These are phyloP conservation scores for Pachysolen tannophilus DNA, from an alignment of 805 yeast species.

Conservation along the genomic window DNA sequence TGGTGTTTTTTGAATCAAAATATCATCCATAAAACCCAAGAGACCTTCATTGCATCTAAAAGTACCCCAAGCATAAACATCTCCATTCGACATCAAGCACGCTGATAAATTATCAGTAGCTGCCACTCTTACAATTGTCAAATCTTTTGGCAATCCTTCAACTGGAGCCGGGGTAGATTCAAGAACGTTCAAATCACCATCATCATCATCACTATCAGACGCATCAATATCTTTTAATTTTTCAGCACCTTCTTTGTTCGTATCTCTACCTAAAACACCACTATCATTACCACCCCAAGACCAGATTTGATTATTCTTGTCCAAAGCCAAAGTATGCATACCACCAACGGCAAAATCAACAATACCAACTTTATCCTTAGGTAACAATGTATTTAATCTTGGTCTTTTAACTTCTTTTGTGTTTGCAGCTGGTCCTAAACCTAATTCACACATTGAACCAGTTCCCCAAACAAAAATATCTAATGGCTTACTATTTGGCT, in stretches of 20 bases:
- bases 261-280: constrained; percentile 84
- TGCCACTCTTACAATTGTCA: constrained; percentile 67
- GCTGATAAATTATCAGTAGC: constrained; percentile 93
- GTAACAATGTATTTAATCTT: constrained; percentile 73
- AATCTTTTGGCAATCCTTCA: constrained; percentile 50
- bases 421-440: constrained; percentile 90
- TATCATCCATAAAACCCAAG: constrained; percentile 68
- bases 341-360: constrained; percentile 94
- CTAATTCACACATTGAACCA: constrained; percentile 96
- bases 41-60: constrained; percentile 91
- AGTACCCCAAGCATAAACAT: constrained; percentile 96
- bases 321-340: constrained; percentile 85
- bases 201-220: constrained; percentile 51
- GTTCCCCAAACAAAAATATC: constrained; percentile 93
- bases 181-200: constrained; percentile 78
- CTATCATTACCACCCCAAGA: constrained; percentile 98
- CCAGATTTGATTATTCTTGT: constrained; percentile 74
- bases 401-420: constrained; percentile 96
- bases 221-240: constrained; percentile 61
- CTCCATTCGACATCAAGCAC: constrained; percentile 70
- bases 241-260: constrained; percentile 53
- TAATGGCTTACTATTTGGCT: constrained; percentile 36
- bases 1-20: constrained; percentile 61
- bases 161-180: constrained; percentile 88
- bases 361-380: constrained; percentile 54